phyloP scores from a whole-genome alignment of 2,329 filamentous ascomycete genomes.

The Microsporum ferrugineum region DNA sequence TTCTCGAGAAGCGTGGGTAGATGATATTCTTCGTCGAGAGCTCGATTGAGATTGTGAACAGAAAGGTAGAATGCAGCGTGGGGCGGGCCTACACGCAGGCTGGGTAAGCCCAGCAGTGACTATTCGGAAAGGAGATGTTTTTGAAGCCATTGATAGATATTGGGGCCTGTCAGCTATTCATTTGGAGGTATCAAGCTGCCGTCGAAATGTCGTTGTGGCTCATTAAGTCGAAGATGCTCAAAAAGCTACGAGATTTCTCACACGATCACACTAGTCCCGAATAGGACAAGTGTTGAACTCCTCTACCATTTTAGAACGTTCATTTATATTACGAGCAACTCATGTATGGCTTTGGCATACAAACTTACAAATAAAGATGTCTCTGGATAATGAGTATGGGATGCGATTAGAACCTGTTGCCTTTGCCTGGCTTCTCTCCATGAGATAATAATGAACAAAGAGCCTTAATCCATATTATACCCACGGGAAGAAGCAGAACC shows the following conservation, averaged over 20 bases:
- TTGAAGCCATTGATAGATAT: conserved; percentile 12
- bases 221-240: background rate
- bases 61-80: conserved; percentile 17
- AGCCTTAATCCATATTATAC: background rate
- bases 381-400: too few species aligned
- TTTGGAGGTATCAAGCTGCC: background rate
- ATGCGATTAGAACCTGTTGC: too few species aligned
- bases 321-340: too few species aligned
- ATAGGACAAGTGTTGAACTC: conserved; percentile 1
- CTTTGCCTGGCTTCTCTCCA: too few species aligned
- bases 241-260: conserved; percentile 8
- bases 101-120: conserved; percentile 14
- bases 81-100: conserved; percentile 16
- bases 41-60: conserved; percentile 16
- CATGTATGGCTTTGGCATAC: too few species aligned
- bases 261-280: conserved; percentile 8
- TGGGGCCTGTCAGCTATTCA: background rate
- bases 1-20: conserved; percentile 19
- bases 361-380: too few species aligned
- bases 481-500: background rate
- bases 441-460: too few species aligned
- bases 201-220: background rate
- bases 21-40: conserved; percentile 21
- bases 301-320: background rate
- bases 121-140: conserved; percentile 10